Base-by-base conservation (phyloP, 345 rosid genomes). In the Ailanthus altissimus region DNA sequence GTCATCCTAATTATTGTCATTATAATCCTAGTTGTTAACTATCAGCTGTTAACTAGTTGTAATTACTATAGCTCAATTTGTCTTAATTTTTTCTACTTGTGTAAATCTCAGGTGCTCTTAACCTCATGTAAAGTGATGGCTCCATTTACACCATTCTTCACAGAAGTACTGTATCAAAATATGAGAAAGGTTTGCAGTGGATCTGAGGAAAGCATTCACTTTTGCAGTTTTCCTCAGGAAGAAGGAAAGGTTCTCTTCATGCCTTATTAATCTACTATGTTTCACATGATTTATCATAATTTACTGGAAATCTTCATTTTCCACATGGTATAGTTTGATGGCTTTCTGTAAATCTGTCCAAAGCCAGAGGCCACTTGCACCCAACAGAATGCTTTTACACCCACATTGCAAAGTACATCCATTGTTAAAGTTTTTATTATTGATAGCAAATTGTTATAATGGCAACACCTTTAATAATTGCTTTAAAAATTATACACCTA, bases 51-150 rank as follows among this genome's bases (percentile, higher is more conserved):
- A 36, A 14, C n/a, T 21, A 51, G 26, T 13, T n/a, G 43, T 40
- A 21, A 72, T 10, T 43, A 23, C 60, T 23, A 5, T 6, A 59
- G 47, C 12, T 59, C 11, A 38, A 38, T 25, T 69, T 49, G 8
- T 43, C 10, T 28, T 53, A 11, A 32, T 42, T 20, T 79, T 63
- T 74, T 78, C 18, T 50, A 66, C 69, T 74, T 76, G 6, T 63
- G 23, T 71, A 66, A 58, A 61, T 84, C 78, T 83, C 85, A 96
- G 99, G 98, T 97, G 80, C 97, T 97, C 84, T 82, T 92, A 43
- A 94, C 97, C 70, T 88, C 98, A 47, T 94, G 99, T 81, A 92
- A 92, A 85, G 99, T 92, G 81, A 97, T 97, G 99, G 87, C 97
- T 58, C 92, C 98, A 63, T 92, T 97, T 81, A 97, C 99, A n/a